These are phyloP conservation scores for Sistotremastrum niveocremeum DNA, from an alignment of 768 basidiomycete species.

Conservation along the genomic window DNA sequence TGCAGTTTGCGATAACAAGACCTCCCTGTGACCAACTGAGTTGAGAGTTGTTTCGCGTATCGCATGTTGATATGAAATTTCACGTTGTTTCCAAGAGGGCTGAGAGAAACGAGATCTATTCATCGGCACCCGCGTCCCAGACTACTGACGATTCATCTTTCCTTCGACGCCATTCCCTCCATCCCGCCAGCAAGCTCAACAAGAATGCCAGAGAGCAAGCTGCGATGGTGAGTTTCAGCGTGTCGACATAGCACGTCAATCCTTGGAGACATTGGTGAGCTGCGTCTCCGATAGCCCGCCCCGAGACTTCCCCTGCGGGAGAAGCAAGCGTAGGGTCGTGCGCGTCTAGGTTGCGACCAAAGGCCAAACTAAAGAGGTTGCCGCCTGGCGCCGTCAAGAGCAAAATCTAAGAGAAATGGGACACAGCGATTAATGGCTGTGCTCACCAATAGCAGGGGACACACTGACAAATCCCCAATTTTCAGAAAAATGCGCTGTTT, in stretches of 20 bases:
- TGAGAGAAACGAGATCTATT: no score
- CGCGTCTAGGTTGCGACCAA: slow-evolving; percentile 69
- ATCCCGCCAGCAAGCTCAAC: slow-evolving; percentile 12
- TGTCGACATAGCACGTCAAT: slow-evolving; percentile 12
- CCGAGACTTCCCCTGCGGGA: background rate
- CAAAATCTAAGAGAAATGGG: no score
- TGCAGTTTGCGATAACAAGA: no score
- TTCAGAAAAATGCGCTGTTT: slow-evolving; percentile 57
- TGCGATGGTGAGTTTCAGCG: slow-evolving; percentile 9
- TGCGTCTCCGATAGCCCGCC: background rate
- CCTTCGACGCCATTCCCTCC: slow-evolving; percentile 8
- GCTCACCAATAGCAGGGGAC: slow-evolving; percentile 30
- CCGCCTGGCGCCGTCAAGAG: slow-evolving; percentile 39
- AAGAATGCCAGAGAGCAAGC: slow-evolving; percentile 12
- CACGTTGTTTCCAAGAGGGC: no score
- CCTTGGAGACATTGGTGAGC: slow-evolving; percentile 11
- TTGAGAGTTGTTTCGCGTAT: no score
- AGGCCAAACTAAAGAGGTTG: slow-evolving; percentile 74
- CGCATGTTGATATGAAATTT: no score
- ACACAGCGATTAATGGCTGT: no score
- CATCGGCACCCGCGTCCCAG: no score
- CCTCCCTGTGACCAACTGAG: no score
- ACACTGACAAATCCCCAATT: slow-evolving; percentile 76
- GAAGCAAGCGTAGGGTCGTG: slow-evolving; percentile 28
- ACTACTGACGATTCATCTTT: no score